These are phyloP conservation scores for Tolypocladium amazonense DNA, from an alignment of 2,329 filamentous ascomycete species.

Conservation along the genomic window DNA sequence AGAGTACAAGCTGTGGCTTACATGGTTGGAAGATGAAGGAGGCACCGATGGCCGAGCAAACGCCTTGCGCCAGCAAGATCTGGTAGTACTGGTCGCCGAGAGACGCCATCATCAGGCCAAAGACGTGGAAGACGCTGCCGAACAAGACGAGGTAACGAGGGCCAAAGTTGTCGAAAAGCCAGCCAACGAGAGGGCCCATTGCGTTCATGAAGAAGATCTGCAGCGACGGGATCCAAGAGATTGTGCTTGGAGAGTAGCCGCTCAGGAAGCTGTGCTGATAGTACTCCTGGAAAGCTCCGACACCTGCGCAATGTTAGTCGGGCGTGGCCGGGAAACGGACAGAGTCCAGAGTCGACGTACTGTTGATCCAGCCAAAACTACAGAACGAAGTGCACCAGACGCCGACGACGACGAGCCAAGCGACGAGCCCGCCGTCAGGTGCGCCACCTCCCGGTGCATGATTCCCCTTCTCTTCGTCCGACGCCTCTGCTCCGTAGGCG, in stretches of 20 bases:
- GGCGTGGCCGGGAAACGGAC: background rate
- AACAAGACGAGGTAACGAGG: background rate
- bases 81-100: background rate
- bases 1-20: background rate
- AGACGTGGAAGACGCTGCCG: background rate
- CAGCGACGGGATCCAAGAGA: constrained; percentile 46
- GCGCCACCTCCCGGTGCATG: background rate
- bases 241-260: constrained; percentile 33
- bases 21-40: background rate
- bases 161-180: background rate
- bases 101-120: background rate
- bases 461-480: background rate
- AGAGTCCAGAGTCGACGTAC: background rate
- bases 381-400: background rate
- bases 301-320: background rate
- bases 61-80: background rate
- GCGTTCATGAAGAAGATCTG: constrained; percentile 40
- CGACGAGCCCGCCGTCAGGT: background rate
- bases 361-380: background rate
- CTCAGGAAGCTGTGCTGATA: background rate
- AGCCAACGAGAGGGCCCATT: constrained; percentile 46
- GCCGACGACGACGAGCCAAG: background rate
- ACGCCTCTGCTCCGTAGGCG: background rate
- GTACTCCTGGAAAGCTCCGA: background rate
- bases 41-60: background rate